Evolutionary conservation across 352 stramenopile genomes (phyloP), one percentile per base, ranked within the genome.

Genomic region (Globisporangium rhizosaccharum): DNA sequence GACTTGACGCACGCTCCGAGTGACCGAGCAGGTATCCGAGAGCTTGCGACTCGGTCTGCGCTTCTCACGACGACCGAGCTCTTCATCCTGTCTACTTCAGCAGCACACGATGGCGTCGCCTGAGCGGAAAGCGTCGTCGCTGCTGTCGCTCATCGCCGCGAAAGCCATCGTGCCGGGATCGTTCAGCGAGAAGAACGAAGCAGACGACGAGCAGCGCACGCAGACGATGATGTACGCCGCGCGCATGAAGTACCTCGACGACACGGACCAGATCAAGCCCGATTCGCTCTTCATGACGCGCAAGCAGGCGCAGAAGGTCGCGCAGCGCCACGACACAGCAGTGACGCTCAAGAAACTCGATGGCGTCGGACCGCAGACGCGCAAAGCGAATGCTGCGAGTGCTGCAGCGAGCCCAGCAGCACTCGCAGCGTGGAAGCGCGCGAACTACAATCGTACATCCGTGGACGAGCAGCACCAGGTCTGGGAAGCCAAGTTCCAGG

Each of bases 191-290:
- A 57, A 59, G 53, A 55, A 56, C 3, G 47, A 71, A 26, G 39
- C 50, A 5, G 54, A 65, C 20, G 77, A 87, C 48, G 72, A 85
- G 28, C 75, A 87, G 53, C 67, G 73, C 30, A 80, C 73, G 8
- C 71, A 85, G 18, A 80, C 70, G 14, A 85, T 93, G 68, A 87
- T 93, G 81, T 90, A 90, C 57, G 79, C 79, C 20, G 78, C 78
- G 8, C 83, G 83, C 26, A 90, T 90, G 80, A 87, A 73, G 47
- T 93, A 91, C 52, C 64, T 93, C 12, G 71, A 83, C 46, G 65
- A 74, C 39, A 73, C 60, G 2, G 74, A 84, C 52, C 63, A 73
- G 26, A 68, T 70, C 51, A 58, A 75, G 51, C 79, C 79, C 3
- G 76, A 93, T 47, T 51, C 74, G 10, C 63, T 90, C 53, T 93